phyloP scores from a whole-genome alignment of 1,284 basidiomycete genomes.

The Ustilago shanxiensis region DNA sequence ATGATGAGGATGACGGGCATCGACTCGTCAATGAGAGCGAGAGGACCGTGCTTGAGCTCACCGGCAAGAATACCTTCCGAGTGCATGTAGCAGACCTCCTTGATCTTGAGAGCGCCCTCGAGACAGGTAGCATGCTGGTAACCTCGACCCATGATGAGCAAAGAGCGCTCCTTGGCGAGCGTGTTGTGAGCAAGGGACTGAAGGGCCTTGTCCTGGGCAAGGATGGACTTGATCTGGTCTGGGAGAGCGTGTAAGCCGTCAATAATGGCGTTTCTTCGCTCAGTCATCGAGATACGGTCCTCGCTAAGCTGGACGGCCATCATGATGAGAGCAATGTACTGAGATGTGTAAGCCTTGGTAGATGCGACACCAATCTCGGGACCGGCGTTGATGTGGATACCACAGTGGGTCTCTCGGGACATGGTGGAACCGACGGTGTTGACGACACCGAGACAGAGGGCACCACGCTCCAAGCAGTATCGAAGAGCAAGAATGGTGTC shows the following conservation, averaged over 20 bases:
- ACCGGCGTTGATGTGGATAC: constrained; percentile 99
- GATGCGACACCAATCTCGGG: constrained; percentile 99
- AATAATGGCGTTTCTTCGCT: constrained; percentile 93
- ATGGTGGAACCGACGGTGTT: constrained; percentile 99
- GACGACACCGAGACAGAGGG: constrained; percentile 92
- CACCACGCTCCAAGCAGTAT: constrained; percentile 96
- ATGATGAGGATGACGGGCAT: constrained; percentile 89
- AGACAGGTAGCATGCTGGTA: constrained; percentile 98
- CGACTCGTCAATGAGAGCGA: constrained; percentile 97
- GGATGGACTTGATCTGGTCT: constrained; percentile 86
- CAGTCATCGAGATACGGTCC: constrained; percentile 91
- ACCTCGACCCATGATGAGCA: constrained; percentile 97
- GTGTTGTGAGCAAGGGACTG: constrained; percentile 86
- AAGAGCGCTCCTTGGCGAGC: constrained; percentile 83
- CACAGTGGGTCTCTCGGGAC: constrained; percentile 98
- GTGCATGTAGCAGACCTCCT: constrained; percentile 82
- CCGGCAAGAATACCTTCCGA: constrained; percentile 85
- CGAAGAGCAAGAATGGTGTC: constrained; percentile 96
- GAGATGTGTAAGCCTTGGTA: constrained; percentile 99
- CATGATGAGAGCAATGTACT: constrained; percentile 98
- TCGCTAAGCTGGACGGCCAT: constrained; percentile 97
- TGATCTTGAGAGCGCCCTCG: constrained; percentile 99
- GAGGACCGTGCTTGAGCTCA: constrained; percentile 97
- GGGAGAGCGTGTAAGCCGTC: constrained; percentile 91
- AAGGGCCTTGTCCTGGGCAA: constrained; percentile 83